Conservation (phyloP, 2,329 filamentous ascomycete species). For the Alternaria longipes region DNA sequence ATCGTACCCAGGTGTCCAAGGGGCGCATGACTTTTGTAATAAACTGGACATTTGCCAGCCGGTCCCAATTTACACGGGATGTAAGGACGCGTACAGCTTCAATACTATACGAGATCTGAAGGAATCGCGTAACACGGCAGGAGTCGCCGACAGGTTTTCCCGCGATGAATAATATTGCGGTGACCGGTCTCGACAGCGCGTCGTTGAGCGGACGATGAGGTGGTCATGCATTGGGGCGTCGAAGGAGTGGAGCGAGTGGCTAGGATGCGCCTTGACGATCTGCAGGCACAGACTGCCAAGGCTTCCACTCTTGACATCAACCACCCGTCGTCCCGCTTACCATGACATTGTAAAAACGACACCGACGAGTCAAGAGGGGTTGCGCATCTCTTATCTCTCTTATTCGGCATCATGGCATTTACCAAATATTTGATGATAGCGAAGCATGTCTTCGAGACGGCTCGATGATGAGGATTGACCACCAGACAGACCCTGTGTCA, state of each 20-base stretch:
- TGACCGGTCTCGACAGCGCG: conserved; percentile 19
- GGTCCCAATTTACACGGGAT: conserved; percentile 23
- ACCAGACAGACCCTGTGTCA: background rate
- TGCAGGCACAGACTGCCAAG: conserved; percentile 37
- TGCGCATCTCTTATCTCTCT: background rate
- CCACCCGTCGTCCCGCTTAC: conserved; percentile 21
- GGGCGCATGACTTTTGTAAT: conserved; percentile 25
- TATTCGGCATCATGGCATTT: background rate
- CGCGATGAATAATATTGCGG: conserved; percentile 4
- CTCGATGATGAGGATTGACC: background rate
- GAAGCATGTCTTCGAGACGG: background rate
- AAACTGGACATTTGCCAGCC: conserved; percentile 21
- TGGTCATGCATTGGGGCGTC: conserved; percentile 34
- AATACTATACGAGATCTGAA: conserved; percentile 9
- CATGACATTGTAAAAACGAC: conserved; percentile 3
- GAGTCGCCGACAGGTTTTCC: background rate
- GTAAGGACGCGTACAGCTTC: conserved; percentile 10
- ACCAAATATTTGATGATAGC: background rate
- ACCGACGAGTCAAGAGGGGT: background rate
- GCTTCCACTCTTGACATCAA: conserved; percentile 18
- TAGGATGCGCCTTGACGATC: conserved; percentile 22
- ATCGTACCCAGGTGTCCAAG: conserved; percentile 21
- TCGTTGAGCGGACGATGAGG: conserved; percentile 30
- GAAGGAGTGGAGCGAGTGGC: conserved; percentile 30
- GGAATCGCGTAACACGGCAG: conserved; percentile 13